Evolutionary conservation across 1,284 basidiomycete genomes (phyloP), one percentile per base, ranked within the genome.

Genomic region (Marasmius sp.): DNA sequence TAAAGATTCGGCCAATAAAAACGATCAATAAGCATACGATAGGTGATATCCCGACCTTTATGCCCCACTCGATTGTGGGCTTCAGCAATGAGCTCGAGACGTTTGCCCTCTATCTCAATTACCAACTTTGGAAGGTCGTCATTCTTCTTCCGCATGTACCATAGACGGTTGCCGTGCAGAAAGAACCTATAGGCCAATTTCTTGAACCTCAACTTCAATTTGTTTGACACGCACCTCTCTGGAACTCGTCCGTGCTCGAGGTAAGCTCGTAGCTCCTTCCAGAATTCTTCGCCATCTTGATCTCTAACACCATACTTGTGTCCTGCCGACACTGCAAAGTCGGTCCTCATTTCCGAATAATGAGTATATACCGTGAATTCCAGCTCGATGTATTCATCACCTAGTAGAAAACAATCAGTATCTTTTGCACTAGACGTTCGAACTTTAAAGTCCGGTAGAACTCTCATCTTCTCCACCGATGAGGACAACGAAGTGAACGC

Each of bases 1-100:
- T 71, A 71, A 67, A 78, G 70, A 16, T 71, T 71, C 1, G 69
- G 72, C 73, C 74, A 75, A 37, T 67, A 74, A 60, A 68, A 73
- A 0, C 69, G 58, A 9, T 75, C 73, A 0, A 43, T 9, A 1
- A 75, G 55, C 1, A 61, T 45, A 16, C 57, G 54, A 60, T 73
- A 73, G 0, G 72, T 72, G 0, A 67, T 64, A 49, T 76, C 70
- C 0, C 69, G 65, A 0, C 74, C 72, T 12, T 68, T 61, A 57
- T 75, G 74, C 12, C 73, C 73, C 9, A 58, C 58, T 1, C 70
- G 63, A n/a, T 70, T 68, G 33, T 70, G 66, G n/a, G n/a, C n/a
- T n/a, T n/a, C n/a, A n/a, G n/a, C n/a, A n/a, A n/a, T n/a, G n/a
- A n/a, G n/a, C n/a, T n/a, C n/a, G n/a, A n/a, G n/a, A n/a, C n/a